Evolutionary conservation across 2,329 filamentous ascomycete species (phyloP).

Genomic region (Sarocladium brachiariae): DNA sequence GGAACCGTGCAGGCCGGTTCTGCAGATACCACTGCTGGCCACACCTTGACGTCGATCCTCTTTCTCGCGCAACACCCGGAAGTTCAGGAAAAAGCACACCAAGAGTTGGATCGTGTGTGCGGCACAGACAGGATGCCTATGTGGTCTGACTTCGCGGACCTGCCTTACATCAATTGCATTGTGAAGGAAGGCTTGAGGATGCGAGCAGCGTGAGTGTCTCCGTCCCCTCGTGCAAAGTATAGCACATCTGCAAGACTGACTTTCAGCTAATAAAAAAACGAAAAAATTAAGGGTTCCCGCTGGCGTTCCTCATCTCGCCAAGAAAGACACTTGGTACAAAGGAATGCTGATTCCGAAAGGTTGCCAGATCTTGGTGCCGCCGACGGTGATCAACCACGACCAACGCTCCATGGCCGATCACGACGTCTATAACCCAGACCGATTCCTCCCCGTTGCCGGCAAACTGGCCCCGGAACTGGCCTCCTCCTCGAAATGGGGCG

Average conservation of each 20-base stretch:
- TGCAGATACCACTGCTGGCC: neutral
- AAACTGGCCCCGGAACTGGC: conserved; percentile 16
- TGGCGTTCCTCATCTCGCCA: neutral
- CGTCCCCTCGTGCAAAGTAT: neutral
- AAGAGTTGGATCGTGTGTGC: conserved; percentile 21
- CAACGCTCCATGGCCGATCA: conserved; percentile 17
- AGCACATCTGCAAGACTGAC: neutral
- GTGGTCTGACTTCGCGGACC: conserved; percentile 17
- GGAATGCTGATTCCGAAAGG: conserved; percentile 6
- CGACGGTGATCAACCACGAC: conserved; percentile 14
- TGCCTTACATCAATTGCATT: conserved; percentile 11
- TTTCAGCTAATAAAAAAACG: neutral
- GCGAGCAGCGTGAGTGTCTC: neutral
- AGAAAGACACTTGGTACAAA: conserved; percentile 1
- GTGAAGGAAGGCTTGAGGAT: conserved; percentile 1
- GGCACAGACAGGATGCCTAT: conserved; percentile 16
- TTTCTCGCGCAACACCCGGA: conserved; percentile 12
- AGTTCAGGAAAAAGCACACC: conserved; percentile 19
- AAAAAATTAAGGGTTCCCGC: neutral
- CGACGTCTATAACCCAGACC: conserved; percentile 18
- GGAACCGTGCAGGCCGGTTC: neutral
- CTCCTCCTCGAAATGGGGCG: conserved; percentile 13
- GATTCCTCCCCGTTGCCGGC: conserved; percentile 12
- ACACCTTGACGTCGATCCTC: conserved; percentile 5
- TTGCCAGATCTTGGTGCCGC: conserved; percentile 4